These are phyloP conservation scores for Tulasnella sp. DNA, from an alignment of 768 basidiomycete species.

Conservation along the genomic window DNA sequence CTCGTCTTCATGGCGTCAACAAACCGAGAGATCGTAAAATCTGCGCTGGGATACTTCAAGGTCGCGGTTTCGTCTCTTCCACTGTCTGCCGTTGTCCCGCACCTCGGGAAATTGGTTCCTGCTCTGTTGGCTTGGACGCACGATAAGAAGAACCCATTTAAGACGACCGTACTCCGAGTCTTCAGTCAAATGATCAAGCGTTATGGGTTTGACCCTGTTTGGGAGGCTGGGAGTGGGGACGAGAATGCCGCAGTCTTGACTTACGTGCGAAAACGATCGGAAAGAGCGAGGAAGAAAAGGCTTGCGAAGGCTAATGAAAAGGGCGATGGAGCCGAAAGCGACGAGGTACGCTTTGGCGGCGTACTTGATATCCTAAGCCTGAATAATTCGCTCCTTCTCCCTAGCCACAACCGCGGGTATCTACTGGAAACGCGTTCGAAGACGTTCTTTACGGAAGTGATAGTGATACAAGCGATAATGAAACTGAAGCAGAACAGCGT, in stretches of 20 bases:
- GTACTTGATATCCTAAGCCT: not conserved
- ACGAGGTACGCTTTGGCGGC: slow-evolving; percentile 27
- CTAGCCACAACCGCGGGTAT: slow-evolving; percentile 29
- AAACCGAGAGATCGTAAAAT: slow-evolving; percentile 97
- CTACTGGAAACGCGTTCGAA: slow-evolving; percentile 83
- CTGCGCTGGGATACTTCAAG: slow-evolving; percentile 88
- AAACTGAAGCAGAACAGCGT: slow-evolving; percentile 22
- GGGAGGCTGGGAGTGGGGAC: slow-evolving; percentile 51
- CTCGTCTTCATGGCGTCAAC: slow-evolving; percentile 78
- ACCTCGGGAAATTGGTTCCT: slow-evolving; percentile 68
- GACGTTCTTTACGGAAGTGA: slow-evolving; percentile 96
- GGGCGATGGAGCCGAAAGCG: slow-evolving; percentile 45
- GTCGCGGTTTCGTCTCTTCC: slow-evolving; percentile 82
- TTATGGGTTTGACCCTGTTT: slow-evolving; percentile 77
- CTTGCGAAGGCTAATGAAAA: slow-evolving; percentile 56
- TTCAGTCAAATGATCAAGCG: slow-evolving; percentile 91
- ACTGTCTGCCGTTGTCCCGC: slow-evolving; percentile 55
- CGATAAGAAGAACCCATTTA: slow-evolving; percentile 99
- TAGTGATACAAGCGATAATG: slow-evolving; percentile 62
- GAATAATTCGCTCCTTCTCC: not conserved
- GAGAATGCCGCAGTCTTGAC: slow-evolving; percentile 79
- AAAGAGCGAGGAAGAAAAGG: slow-evolving; percentile 52
- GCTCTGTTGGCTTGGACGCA: slow-evolving; percentile 86
- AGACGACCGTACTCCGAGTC: slow-evolving; percentile 89
- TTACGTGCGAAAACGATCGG: slow-evolving; percentile 53